Conservation (phyloP, 768 basidiomycete genomes). For the Leccinellum albellum region DNA sequence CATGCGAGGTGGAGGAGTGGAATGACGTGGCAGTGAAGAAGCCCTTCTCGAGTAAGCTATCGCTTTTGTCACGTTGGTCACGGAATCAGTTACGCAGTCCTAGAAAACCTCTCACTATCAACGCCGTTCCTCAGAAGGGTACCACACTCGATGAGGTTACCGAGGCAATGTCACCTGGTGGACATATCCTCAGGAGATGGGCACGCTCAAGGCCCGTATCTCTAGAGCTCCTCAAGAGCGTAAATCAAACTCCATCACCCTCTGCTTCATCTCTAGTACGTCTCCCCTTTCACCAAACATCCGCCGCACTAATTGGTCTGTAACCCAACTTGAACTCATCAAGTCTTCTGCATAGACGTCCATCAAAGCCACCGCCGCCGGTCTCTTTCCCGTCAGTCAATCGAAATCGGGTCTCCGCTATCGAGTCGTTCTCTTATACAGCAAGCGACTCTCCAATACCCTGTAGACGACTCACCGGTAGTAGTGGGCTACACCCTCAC, state of each 20-base stretch:
- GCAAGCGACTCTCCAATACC: conserved; percentile 52
- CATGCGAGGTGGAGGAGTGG: conserved; percentile 47
- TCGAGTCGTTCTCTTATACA: conserved; percentile 37
- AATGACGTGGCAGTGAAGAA: conserved; percentile 29
- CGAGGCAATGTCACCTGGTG: conserved; percentile 71
- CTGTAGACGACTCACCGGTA: conserved; percentile 48
- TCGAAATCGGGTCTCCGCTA: conserved; percentile 37
- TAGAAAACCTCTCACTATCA: conserved; percentile 22
- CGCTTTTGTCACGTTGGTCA: conserved; percentile 23
- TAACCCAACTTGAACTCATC: conserved; percentile 18
- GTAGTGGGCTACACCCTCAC: conserved; percentile 29
- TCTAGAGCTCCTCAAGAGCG: conserved; percentile 55
- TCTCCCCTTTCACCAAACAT: background rate
- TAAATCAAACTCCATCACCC: conserved; percentile 43
- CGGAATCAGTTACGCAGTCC: conserved; percentile 30
- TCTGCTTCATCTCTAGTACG: conserved; percentile 29
- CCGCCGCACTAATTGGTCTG: background rate
- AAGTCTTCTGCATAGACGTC: conserved; percentile 9
- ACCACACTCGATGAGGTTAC: conserved; percentile 55
- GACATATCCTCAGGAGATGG: conserved; percentile 70
- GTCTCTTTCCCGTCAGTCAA: conserved; percentile 38
- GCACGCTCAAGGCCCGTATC: conserved; percentile 73
- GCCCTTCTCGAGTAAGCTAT: conserved; percentile 29
- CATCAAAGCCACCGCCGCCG: conserved; percentile 14
- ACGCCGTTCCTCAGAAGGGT: conserved; percentile 34